Conservation (phyloP, 306 rosid species). For the Argentina anserina region DNA sequence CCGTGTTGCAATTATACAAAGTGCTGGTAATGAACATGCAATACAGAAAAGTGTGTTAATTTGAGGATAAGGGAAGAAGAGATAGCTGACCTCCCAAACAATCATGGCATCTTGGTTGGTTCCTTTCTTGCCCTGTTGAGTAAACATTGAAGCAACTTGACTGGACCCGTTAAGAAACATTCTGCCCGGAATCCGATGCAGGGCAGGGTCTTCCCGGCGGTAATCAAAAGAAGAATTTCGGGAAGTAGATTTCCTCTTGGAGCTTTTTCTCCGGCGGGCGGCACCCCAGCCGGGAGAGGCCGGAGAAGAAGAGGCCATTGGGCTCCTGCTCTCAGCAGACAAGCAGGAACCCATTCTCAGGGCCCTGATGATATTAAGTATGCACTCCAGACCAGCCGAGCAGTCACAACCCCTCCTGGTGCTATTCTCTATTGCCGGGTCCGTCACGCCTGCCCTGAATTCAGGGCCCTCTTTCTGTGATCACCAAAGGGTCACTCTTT, state of each 20-base stretch:
- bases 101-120: slow-evolving; percentile 99
- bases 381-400: slow-evolving; percentile 85
- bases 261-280: slow-evolving; percentile 36
- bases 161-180: slow-evolving; percentile 65
- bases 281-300: slow-evolving; percentile 32
- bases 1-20: neutral
- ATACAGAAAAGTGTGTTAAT: no score
- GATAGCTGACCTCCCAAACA: slow-evolving; percentile 80
- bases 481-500: slow-evolving; percentile 4
- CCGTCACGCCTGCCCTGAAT: no score
- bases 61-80: neutral
- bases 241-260: slow-evolving; percentile 44
- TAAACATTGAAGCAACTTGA: slow-evolving; percentile 72
- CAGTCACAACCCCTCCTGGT: slow-evolving; percentile 35
- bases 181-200: slow-evolving; percentile 76
- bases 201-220: slow-evolving; percentile 59
- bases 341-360: slow-evolving; percentile 99
- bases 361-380: slow-evolving; percentile 77
- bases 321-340: slow-evolving; percentile 94
- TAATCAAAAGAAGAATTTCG: slow-evolving; percentile 62
- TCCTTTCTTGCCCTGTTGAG: slow-evolving; percentile 97
- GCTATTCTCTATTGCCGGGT: slow-evolving; percentile 48
- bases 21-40: neutral
- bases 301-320: slow-evolving; percentile 53
- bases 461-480: neutral